A percentile compares a stretch with the other conserved stretches of the same genome.
phyloP scores from a whole-genome alignment of 371 early-diverging fungal genomes.

The Syncephalastrum sp. region DNA sequence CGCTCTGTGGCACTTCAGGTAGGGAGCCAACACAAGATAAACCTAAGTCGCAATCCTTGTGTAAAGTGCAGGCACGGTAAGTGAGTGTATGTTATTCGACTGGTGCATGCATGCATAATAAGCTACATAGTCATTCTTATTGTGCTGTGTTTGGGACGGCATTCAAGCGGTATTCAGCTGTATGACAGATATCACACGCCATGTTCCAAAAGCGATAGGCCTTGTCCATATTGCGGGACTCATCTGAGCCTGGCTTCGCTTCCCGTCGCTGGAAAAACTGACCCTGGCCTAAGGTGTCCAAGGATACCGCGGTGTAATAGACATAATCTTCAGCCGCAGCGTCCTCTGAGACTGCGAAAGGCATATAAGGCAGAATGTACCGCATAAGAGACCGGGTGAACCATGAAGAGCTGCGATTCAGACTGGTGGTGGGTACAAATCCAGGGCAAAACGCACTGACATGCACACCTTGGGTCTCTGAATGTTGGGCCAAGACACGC shows the following conservation, averaged over 20 bases:
- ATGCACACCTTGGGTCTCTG: constrained; percentile 11
- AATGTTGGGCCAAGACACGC: constrained; percentile 14
- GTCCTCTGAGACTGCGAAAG: constrained; percentile 30
- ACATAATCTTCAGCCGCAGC: constrained; percentile 29
- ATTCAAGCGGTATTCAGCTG: constrained; percentile 1
- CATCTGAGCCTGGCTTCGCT: constrained; percentile 20
- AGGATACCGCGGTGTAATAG: constrained; percentile 24
- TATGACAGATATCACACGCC: constrained; percentile 22
- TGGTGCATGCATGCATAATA: too few species aligned
- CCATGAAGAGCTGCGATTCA: constrained; percentile 26
- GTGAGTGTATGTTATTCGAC: too few species aligned
- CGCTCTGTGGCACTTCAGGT: too few species aligned
- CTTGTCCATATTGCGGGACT: constrained; percentile 24
- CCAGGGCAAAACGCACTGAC: constrained; percentile 33
- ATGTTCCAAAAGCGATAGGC: constrained; percentile 28
- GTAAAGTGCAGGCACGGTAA: too few species aligned
- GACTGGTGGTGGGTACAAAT: constrained; percentile 40
- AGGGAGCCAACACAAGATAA: too few species aligned
- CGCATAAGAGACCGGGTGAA: constrained; percentile 20
- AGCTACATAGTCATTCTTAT: too few species aligned
- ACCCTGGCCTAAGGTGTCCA: constrained; percentile 14
- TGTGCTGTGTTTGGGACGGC: too few species aligned
- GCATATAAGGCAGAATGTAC: constrained; percentile 13
- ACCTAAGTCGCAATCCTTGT: too few species aligned
- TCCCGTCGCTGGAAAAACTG: constrained; percentile 23